Percentiles rank a stretch among this genome's conserved stretches.
phyloP scores from a whole-genome alignment of 2,329 filamentous ascomycete genomes.

The Paecilomyces fulvus region DNA sequence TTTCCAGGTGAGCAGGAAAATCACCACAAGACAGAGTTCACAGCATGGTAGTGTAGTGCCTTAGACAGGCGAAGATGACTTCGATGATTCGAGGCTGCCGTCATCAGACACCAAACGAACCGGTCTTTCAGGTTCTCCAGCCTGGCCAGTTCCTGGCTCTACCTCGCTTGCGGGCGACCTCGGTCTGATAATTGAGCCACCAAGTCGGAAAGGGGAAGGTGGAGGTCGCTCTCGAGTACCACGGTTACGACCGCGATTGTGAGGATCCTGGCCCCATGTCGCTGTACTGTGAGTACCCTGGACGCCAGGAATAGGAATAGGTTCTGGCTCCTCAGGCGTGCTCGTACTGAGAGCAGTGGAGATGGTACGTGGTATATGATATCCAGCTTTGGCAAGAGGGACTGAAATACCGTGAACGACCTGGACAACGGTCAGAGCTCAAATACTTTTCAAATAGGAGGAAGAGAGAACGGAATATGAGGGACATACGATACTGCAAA shows the following conservation, averaged over 20 bases:
- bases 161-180: slow-evolving; percentile 6
- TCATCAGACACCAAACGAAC: neutral
- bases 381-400: slow-evolving; percentile 50
- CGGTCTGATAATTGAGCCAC: slow-evolving; percentile 15
- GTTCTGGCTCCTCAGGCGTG: slow-evolving; percentile 18
- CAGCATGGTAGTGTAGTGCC: neutral
- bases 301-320: slow-evolving; percentile 19
- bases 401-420: slow-evolving; percentile 76
- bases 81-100: neutral
- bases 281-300: slow-evolving; percentile 27
- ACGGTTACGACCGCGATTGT: slow-evolving; percentile 19
- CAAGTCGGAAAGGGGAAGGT: slow-evolving; percentile 18
- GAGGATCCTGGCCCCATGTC: slow-evolving; percentile 12
- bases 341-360: slow-evolving; percentile 38
- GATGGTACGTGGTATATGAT: slow-evolving; percentile 38
- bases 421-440: slow-evolving; percentile 25
- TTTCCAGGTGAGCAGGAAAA: neutral
- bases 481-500: slow-evolving; percentile 68
- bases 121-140: neutral
- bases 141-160: neutral
- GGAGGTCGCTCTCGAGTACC: slow-evolving; percentile 9
- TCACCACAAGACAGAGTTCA: too few species aligned
- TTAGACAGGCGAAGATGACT: neutral
- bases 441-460: slow-evolving; percentile 1
- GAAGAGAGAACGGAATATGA: slow-evolving; percentile 1